These are phyloP conservation scores for Colletotrichum theobromicola DNA, from an alignment of 2,329 filamentous ascomycete genomes.

Conservation along the genomic window DNA sequence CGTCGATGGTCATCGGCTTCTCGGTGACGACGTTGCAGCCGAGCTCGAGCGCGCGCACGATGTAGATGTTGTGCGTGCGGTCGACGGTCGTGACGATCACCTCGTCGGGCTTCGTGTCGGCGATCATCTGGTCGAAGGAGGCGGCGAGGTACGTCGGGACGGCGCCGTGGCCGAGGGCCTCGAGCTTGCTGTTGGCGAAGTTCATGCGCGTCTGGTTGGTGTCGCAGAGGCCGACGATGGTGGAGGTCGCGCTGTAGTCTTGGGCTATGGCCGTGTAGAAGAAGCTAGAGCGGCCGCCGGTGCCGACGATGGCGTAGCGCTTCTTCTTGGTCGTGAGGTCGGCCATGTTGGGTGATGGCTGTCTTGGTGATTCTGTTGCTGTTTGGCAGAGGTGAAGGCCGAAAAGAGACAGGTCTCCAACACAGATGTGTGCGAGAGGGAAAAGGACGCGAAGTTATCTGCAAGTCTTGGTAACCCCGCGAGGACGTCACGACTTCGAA, in stretches of 20 bases:
- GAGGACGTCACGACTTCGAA: neutral
- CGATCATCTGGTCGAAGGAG: slow-evolving; percentile 64
- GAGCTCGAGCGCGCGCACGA: slow-evolving; percentile 59
- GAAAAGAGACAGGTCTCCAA: neutral
- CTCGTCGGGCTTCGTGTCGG: slow-evolving; percentile 61
- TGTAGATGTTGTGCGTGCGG: slow-evolving; percentile 65
- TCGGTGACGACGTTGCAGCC: slow-evolving; percentile 55
- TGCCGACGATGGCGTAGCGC: slow-evolving; percentile 62
- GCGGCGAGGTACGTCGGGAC: slow-evolving; percentile 60
- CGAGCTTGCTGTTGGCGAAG: slow-evolving; percentile 57
- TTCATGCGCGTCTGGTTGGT: slow-evolving; percentile 65
- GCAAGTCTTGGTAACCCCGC: neutral
- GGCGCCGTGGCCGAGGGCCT: slow-evolving; percentile 46
- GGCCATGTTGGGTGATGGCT: neutral
- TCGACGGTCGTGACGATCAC: slow-evolving; percentile 69
- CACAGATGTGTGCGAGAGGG: no score
- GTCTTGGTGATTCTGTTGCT: neutral
- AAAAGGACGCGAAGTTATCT: neutral
- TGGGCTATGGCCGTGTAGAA: slow-evolving; percentile 64
- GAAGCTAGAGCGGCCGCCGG: slow-evolving; percentile 63
- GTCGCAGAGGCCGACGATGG: slow-evolving; percentile 62
- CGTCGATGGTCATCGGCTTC: slow-evolving; percentile 59
- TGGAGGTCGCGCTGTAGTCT: slow-evolving; percentile 54
- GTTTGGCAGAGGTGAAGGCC: neutral
- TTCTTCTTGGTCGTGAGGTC: slow-evolving; percentile 32